phyloP scores from a whole-genome alignment of 2,329 filamentous ascomycete species.

The Mollisia scopiformis region DNA sequence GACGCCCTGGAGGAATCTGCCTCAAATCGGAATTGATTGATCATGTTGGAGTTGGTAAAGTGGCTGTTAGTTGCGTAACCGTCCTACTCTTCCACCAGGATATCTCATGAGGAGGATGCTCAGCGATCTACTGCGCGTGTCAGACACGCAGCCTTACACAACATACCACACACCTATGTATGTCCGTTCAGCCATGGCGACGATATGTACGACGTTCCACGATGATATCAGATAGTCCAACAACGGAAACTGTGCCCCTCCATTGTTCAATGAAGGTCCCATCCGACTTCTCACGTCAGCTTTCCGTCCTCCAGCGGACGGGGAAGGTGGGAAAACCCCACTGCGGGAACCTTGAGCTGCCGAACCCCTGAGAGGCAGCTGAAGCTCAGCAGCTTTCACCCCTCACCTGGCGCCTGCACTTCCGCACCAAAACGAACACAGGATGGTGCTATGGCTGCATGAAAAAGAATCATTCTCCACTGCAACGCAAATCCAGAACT shows the following conservation, averaged over 20 bases:
- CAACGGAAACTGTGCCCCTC: background rate
- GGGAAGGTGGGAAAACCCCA: background rate
- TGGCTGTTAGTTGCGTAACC: background rate
- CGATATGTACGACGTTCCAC: too few species aligned
- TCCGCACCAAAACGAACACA: background rate
- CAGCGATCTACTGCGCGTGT: too few species aligned
- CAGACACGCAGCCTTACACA: background rate
- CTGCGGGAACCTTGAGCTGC: background rate
- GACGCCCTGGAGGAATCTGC: background rate
- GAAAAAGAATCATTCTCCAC: background rate
- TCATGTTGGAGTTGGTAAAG: background rate
- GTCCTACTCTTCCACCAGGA: background rate
- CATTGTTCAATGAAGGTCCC: background rate
- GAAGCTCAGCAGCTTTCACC: background rate
- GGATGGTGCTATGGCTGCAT: background rate
- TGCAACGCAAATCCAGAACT: background rate
- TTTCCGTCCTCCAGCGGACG: background rate
- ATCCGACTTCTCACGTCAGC: constrained; percentile 6
- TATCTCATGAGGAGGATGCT: background rate
- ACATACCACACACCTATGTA: background rate
- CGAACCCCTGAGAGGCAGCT: background rate
- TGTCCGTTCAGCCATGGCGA: background rate
- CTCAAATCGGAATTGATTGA: background rate
- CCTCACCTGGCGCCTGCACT: background rate
- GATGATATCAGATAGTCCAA: background rate